These are phyloP conservation scores for Pestalotiopsis sp. DNA, from an alignment of 2,329 filamentous ascomycete genomes.

Conservation along the genomic window DNA sequence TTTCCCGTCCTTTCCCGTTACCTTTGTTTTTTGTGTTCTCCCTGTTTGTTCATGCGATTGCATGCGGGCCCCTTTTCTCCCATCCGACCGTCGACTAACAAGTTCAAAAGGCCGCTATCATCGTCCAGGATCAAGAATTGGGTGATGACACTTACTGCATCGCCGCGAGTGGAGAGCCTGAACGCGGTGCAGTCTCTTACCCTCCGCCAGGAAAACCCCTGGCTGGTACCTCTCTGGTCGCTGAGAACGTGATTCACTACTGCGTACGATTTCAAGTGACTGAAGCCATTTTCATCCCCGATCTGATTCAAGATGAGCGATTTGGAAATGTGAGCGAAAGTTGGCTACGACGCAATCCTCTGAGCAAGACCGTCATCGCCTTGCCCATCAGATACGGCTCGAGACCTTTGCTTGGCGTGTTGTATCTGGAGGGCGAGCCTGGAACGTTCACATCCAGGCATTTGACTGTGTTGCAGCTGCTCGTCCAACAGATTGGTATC, in stretches of 20 bases:
- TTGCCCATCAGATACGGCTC: conserved; percentile 76
- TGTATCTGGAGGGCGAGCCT: conserved; percentile 76
- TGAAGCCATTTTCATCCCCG: conserved; percentile 74
- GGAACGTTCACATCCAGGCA: conserved; percentile 78
- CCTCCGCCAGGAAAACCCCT: conserved; percentile 67
- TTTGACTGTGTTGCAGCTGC: conserved; percentile 65
- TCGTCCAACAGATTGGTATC: conserved; percentile 79
- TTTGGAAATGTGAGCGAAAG: conserved; percentile 74
- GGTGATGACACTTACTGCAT: conserved; percentile 67
- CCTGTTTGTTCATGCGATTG: too few relatives aligned
- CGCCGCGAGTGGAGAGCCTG: conserved; percentile 73
- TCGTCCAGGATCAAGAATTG: conserved; percentile 69
- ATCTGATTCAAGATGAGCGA: conserved; percentile 74
- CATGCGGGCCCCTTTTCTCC: not conserved
- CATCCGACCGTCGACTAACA: not conserved
- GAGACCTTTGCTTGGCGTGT: conserved; percentile 70
- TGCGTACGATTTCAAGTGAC: conserved; percentile 67
- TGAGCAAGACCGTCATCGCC: conserved; percentile 76
- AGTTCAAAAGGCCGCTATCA: conserved; percentile 60
- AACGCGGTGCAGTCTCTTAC: conserved; percentile 68
- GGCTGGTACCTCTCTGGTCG: conserved; percentile 68
- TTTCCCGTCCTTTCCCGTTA: not conserved
- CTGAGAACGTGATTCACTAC: conserved; percentile 76
- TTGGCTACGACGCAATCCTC: conserved; percentile 69
- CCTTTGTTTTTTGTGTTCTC: not conserved